Evolutionary conservation across 148 eudicot genomes (phyloP), one percentile per base, ranked within the genome.

Genomic region (Silene latifolia): DNA sequence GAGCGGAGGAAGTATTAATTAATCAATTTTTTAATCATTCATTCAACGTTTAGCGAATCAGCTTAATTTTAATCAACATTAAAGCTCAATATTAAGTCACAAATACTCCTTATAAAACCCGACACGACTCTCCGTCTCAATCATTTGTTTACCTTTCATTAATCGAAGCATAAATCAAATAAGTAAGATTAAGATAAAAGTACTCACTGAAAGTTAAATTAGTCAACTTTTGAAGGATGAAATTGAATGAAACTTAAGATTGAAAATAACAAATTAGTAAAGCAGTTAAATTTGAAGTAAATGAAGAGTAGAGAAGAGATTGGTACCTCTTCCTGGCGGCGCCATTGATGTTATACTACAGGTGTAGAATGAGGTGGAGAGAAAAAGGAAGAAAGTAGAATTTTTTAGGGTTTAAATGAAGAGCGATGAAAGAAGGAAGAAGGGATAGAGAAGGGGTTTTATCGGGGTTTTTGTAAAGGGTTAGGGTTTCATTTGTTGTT

Each of bases 241-340:
- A 5, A 39, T 39, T 39, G 44, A 39, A 39, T 7, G 44, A 39
- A 39, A 32, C 35, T 6, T 39, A 39, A 39, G 9, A 39, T 39
- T 39, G 44, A 39, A 4, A 39, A 39, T 39, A 39, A 39, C 44
- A 39, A 39, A 39, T 39, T 39, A 39, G 44, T 2, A 19, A 21
- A 27, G 4, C 18, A 17, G 14, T 0, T 8, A 18, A 64, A 53
- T 14, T 6, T 0, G 2, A 2, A 21, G 7, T 1, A 5, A 42
- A 8, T 4, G 11, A 46, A 21, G 25, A 7, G 56, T 12, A 0
- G 17, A 11, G 17, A 15, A 1, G 15, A 21, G 12, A 15, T 19
- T 8, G 9, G 48, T 59, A 74, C 82, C 82, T 79, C 82, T 74
- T 58, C 73, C 81, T 51, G 48, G 74, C 20, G 78, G 82, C 19